phyloP scores from a whole-genome alignment of 331 rosid genomes.

The Prunus yedoensis region DNA sequence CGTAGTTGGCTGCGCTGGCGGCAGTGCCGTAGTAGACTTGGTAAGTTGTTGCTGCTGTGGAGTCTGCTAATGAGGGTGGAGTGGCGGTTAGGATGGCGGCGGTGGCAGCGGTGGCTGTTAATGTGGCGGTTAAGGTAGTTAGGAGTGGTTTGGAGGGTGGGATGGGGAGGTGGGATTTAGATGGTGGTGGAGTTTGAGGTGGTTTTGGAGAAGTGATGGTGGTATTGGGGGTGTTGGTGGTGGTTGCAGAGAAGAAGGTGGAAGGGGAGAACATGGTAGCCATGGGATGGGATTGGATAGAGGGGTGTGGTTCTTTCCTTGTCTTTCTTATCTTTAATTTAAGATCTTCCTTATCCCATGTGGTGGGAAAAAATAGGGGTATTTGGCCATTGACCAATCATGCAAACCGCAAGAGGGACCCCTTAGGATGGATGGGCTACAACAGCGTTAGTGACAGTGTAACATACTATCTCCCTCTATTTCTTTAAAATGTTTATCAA shows the following conservation, averaged over 20 bases:
- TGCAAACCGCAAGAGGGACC: neutral
- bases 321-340: conserved; percentile 2
- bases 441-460: too few relatives aligned
- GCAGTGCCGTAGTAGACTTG: conserved; percentile 84
- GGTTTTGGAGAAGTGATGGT: conserved; percentile 30
- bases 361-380: neutral
- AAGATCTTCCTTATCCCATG: conserved; percentile 51
- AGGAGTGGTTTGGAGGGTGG: conserved; percentile 39
- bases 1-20: conserved; percentile 88
- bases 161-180: conserved; percentile 35
- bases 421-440: too few relatives aligned
- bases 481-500: too few relatives aligned
- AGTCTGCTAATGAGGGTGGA: conserved; percentile 53
- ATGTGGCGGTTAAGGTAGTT: conserved; percentile 24
- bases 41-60: conserved; percentile 31
- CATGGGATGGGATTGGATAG: conserved; percentile 39
- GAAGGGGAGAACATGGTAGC: conserved; percentile 52
- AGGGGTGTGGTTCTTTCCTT: conserved; percentile 1
- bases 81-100: conserved; percentile 49
- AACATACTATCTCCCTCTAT: too few relatives aligned
- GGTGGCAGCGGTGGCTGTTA: conserved; percentile 54
- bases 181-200: conserved; percentile 27
- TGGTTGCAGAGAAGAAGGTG: conserved; percentile 39
- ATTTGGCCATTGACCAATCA: conserved; percentile 5
- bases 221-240: conserved; percentile 30